Base-by-base conservation (phyloP, 169 alveolate genomes). In the Eimeria acervulina region DNA sequence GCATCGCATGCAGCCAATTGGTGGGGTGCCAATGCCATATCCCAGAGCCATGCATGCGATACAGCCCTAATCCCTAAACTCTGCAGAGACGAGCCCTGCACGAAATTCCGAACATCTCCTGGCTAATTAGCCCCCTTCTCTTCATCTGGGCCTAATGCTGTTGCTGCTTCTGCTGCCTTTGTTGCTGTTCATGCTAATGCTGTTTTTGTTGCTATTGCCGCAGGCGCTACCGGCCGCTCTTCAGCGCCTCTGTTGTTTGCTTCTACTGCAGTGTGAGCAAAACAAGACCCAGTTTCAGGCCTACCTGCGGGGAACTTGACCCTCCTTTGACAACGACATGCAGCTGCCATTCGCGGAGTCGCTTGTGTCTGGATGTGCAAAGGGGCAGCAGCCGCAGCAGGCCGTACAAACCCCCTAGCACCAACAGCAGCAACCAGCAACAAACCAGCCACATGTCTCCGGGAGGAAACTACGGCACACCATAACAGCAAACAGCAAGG, bases 371-470 rank as follows among this genome's bases (percentile, higher is more conserved):
- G n/a, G 44, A 42, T 6, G 70, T 38, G 74, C 74, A 83, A 23
- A n/a, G 51, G 44, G 74, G 91, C 74, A 83, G 47, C 70, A 83
- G 74, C 74, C 61, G 74, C 33, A 83, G 76, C 47, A 83, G 76
- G 44, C 91, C 91, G 51, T 52, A 83, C 40, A 83, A 66, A 4
- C 76, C 91, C 42, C 91, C 91, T 31, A 83, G 74, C 31, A 83
- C 76, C 91, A 83, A 76, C 38, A 83, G 76, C 21, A 83, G 91
- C 74, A 83, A 76, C 91, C 91, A 83, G 47, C 91, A 51, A 28
- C 91, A 83, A 52, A 83, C 91, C 51, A 83, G 28, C 76, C 91
- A 51, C 44, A 83, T 74, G 61, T 83, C 91, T 38, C 31, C 47
- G 13, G 91, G 91, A 19, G 91, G 91, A 66, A 26, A 83, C 91